Conservation (phyloP, 805 yeast species). For the Saccharomycopsis fibuligera region DNA sequence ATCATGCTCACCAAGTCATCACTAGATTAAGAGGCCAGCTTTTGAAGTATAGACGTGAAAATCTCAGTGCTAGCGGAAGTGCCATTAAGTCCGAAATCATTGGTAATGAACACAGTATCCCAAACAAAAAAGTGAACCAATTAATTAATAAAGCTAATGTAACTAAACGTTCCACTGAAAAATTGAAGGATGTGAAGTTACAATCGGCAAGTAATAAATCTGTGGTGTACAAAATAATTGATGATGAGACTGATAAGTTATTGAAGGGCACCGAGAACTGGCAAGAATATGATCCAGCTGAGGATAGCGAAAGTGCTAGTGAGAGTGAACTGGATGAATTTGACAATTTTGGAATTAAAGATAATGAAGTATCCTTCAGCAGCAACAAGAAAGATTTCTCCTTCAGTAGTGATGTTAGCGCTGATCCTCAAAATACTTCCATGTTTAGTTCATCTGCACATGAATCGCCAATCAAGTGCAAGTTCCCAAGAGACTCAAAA, state of each 20-base stretch:
- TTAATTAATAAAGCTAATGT: background rate
- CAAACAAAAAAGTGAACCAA: background rate
- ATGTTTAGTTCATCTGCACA: background rate
- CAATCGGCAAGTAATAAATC: background rate
- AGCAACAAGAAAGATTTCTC: background rate
- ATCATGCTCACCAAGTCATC: slow-evolving; percentile 58
- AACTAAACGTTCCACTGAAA: slow-evolving; percentile 1
- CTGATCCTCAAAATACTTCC: slow-evolving; percentile 1
- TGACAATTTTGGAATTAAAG: slow-evolving; percentile 15
- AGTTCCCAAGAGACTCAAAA: slow-evolving; percentile 1
- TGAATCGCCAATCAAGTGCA: background rate
- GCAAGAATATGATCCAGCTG: slow-evolving; percentile 13
- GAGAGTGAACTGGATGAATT: slow-evolving; percentile 9
- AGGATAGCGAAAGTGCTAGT: background rate
- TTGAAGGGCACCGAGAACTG: slow-evolving; percentile 19
- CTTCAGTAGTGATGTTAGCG: background rate
- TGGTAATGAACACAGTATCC: background rate
- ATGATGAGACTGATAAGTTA: slow-evolving; percentile 19
- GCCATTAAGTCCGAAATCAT: background rate
- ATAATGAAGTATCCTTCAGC: background rate
- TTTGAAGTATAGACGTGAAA: slow-evolving; percentile 29
- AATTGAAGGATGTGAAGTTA: slow-evolving; percentile 8
- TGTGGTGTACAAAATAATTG: slow-evolving; percentile 8
- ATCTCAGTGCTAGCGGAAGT: background rate
- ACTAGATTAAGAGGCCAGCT: slow-evolving; percentile 49